These are phyloP conservation scores for Dioszegia aurantiaca DNA, from an alignment of 768 basidiomycete genomes.

Conservation along the genomic window DNA sequence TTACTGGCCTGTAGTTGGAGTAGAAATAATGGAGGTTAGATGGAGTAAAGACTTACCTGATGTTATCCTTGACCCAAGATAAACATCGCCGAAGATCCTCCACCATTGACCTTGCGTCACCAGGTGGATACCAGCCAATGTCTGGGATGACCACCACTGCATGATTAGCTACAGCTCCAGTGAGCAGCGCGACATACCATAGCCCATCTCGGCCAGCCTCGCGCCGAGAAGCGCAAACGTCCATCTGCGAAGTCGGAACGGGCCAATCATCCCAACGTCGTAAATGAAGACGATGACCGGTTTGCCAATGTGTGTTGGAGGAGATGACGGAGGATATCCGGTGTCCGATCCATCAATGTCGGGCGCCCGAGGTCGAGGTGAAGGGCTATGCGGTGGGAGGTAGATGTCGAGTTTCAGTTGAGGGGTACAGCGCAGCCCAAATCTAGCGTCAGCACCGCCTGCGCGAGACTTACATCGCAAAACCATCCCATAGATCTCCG, in stretches of 20 bases:
- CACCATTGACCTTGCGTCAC: constrained; percentile 15
- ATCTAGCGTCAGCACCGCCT: neutral
- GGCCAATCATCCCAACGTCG: constrained; percentile 15
- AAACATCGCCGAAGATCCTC: constrained; percentile 4
- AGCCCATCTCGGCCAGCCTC: constrained; percentile 18
- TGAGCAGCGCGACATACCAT: constrained; percentile 13
- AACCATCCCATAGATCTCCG: neutral
- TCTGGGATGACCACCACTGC: constrained; percentile 31
- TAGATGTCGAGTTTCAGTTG: neutral
- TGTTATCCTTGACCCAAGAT: too few species aligned
- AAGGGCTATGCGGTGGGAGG: neutral
- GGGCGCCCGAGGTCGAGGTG: neutral
- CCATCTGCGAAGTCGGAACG: constrained; percentile 5
- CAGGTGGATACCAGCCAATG: constrained; percentile 19
- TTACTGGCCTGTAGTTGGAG: too few species aligned
- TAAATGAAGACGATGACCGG: constrained; percentile 21
- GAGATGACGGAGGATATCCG: neutral
- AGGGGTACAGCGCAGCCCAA: neutral
- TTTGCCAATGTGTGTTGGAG: neutral
- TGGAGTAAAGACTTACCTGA: too few species aligned
- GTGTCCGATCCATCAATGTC: neutral
- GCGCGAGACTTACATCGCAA: neutral
- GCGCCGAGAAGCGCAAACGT: constrained; percentile 13
- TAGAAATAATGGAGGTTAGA: too few species aligned
- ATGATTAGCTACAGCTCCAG: neutral